phyloP scores from a whole-genome alignment of 768 basidiomycete genomes.

The Podaxis sp. region DNA sequence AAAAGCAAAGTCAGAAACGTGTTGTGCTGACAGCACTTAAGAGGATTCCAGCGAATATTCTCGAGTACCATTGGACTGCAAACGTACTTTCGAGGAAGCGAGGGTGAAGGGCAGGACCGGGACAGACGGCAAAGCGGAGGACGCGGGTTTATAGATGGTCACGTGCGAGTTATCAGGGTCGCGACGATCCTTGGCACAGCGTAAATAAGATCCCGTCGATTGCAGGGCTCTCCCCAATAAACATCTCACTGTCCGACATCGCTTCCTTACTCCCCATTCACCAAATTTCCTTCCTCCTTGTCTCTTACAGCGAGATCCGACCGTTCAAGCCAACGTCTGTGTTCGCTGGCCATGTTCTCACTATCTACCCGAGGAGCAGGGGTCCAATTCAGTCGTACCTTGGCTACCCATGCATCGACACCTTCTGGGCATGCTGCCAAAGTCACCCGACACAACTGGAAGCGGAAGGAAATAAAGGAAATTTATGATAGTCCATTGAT shows the following conservation, averaged over 20 bases:
- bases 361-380: slow-evolving; percentile 25
- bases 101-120: too few species aligned
- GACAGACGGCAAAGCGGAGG: too few species aligned
- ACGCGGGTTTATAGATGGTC: too few species aligned
- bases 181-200: background rate
- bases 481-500: slow-evolving; percentile 87
- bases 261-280: background rate
- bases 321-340: background rate
- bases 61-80: too few species aligned
- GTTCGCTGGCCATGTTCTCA: slow-evolving; percentile 17
- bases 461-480: slow-evolving; percentile 74
- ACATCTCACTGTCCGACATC: background rate
- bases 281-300: background rate
- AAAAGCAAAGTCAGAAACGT: too few species aligned
- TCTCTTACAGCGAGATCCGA: background rate
- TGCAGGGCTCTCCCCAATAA: slow-evolving; percentile 1
- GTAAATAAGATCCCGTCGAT: background rate
- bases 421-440: slow-evolving; percentile 23
- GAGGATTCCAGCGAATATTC: too few species aligned
- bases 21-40: too few species aligned
- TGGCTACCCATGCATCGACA: slow-evolving; percentile 61
- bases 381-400: slow-evolving; percentile 40
- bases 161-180: too few species aligned
- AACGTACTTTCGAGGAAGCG: too few species aligned
- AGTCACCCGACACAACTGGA: slow-evolving; percentile 65